Evolutionary conservation across 1,139 yeast genomes (phyloP).

Genomic region (Hemisphaericaspora xylanilytica): DNA sequence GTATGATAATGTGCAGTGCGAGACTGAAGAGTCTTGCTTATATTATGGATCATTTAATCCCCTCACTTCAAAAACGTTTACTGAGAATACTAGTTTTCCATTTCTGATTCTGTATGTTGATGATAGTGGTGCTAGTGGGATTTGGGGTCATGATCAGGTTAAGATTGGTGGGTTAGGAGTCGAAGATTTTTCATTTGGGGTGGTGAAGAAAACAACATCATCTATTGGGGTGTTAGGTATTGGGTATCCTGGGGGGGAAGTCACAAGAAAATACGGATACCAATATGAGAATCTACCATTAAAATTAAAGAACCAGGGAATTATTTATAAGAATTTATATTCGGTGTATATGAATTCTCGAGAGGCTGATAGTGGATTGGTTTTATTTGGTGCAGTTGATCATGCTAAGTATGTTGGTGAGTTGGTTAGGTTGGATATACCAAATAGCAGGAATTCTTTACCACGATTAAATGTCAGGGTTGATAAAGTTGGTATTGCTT

Average conservation of each 20-base stretch:
- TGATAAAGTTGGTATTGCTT: background rate
- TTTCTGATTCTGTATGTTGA: constrained; percentile 42
- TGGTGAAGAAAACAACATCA: constrained; percentile 42
- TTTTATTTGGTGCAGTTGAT: constrained; percentile 62
- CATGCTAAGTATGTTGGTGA: constrained; percentile 48
- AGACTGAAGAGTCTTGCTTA: background rate
- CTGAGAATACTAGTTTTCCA: constrained; percentile 5
- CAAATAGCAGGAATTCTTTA: background rate
- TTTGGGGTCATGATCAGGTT: constrained; percentile 63
- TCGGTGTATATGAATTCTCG: constrained; percentile 47
- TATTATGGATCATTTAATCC: constrained; percentile 12
- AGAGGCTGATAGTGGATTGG: constrained; percentile 33
- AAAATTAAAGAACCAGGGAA: constrained; percentile 36
- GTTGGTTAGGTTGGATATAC: constrained; percentile 30
- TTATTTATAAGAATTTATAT: constrained; percentile 50
- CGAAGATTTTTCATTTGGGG: constrained; percentile 45
- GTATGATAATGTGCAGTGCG: constrained; percentile 9
- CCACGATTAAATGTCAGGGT: background rate
- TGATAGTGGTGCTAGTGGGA: constrained; percentile 35
- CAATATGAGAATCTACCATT: constrained; percentile 25
- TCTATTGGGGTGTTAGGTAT: constrained; percentile 51
- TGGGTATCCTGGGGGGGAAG: constrained; percentile 22
- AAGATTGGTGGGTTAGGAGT: constrained; percentile 14
- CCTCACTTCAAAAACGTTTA: constrained; percentile 9
- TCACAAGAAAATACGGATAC: constrained; percentile 15